Base-by-base conservation (phyloP, 371 early-diverging fungal species). In the Nematocida sp. region DNA sequence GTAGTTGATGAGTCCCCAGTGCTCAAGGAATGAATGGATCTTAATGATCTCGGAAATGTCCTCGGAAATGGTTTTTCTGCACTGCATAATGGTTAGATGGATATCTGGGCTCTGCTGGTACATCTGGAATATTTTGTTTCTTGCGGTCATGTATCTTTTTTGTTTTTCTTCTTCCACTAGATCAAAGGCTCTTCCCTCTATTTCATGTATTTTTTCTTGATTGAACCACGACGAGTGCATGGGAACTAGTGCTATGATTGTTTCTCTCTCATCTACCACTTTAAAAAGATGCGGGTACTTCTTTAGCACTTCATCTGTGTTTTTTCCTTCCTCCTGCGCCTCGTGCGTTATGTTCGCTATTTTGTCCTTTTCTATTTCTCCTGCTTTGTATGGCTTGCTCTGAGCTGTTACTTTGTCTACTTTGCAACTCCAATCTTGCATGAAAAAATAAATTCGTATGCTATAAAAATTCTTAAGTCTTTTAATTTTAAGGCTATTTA, bases 1-100 rank as follows among this genome's bases (percentile, higher is more conserved):
- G 81, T 91, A 92, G 84, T 97, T 97, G 79, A 97, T 93, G 42
- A 97, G 85, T 0, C 96, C 96, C 97, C 97, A 97, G 82, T 95
- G 95, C 82, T 97, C 95, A 54, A 95, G 83, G 79, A 97, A 95
- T 3, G 94, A 91, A 84, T 95, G 94, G 0, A 97, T 92, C 30
- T 93, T 86, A 82, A 95, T 90, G 68, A 97, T 92, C 16, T 93
- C 90, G 79, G 93, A 92, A 1, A 97, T 93, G 86, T 95, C 97
- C 35, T 94, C 94, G 0, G 93, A 90, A 60, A 95, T 80, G 80
- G 92, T 91, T 47, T 94, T 86, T 68, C 95, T 85, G 64, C 75
- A 71, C 45, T 39, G 48, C 13, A 45, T 61, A 30, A 71, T 71
- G 49, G 60, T 60, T 38, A 71, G 42, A 33, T 71, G 33, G n/a